Evolutionary conservation across 306 rosid species (phyloP), one percentile per base, ranked within the genome.

Genomic region (Ormosia emarginata): DNA sequence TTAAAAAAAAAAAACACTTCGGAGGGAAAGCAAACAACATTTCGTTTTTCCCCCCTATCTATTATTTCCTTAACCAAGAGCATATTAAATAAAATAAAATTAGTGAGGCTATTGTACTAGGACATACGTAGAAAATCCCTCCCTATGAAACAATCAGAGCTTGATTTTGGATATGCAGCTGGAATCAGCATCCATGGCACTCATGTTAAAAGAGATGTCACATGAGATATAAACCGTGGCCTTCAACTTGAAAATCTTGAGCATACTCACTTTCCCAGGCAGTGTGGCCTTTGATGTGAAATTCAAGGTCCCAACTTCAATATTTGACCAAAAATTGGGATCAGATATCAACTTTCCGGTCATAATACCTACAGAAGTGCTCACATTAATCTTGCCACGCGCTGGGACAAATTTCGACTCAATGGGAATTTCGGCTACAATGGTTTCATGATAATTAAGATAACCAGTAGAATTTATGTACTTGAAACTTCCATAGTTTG

Each of bases 151-250:
- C 7, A 65, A 55, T 67, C 80, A 88, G 13, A 87, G 0, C 72
- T 80, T 84, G 82, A 91, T 34, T 71, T 79, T 87, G 68, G 92
- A 37, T 8, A 14, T 47, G 82, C 94, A 92, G 11, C 1, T 79
- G 0, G 97, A 80, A 34, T 59, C 37, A 59, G 70, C 59, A 7
- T 17, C 2, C 53, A 49, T 1, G 10, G 85, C 13, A 15, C 3
- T 36, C 1, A 86, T 0, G 7, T 79, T 83, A 67, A 89, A 17
- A 53, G 72, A 65, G 53, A 90, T 81, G 24, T 67, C 71, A 61
- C 97, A 89, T 0, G 37, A 44, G 49, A 80, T 74, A 76, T 63
- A 29, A 53, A 85, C 75, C 18, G 56, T 82, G 14, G 90, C 92
- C 69, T 74, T 79, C 8, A 63, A 4, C 79, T 81, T 89, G 8